Conservation (phyloP, 495 filamentous ascomycete species). For the Neurospora cerealis region DNA sequence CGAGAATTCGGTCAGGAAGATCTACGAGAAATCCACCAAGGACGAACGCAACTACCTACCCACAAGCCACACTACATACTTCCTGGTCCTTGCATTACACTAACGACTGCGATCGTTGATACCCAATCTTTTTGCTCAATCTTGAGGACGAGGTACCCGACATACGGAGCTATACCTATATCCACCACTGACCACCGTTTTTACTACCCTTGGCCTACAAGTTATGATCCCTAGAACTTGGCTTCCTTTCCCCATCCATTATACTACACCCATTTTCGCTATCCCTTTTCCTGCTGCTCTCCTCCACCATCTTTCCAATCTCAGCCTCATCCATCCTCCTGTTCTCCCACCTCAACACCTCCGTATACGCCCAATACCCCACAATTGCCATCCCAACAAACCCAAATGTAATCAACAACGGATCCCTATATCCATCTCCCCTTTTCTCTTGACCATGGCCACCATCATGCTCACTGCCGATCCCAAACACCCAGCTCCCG, state of each 20-base stretch:
- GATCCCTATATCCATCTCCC: constrained; percentile 8
- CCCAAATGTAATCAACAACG: constrained; percentile 34
- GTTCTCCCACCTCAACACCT: not conserved
- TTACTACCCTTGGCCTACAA: not conserved
- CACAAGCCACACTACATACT: not conserved
- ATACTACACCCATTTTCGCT: not conserved
- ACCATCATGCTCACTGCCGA: constrained; percentile 24
- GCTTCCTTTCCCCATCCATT: not conserved
- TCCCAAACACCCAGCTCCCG: constrained; percentile 33
- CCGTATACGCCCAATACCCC: constrained; percentile 30
- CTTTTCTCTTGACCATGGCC: not conserved
- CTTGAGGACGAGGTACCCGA: not conserved
- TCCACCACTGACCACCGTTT: not conserved
- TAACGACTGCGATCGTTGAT: not conserved
- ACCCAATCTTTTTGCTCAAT: not conserved
- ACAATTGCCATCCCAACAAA: constrained; percentile 30
- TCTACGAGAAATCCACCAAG: not conserved
- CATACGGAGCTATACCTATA: not conserved
- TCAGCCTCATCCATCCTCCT: not conserved
- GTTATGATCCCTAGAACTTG: not conserved
- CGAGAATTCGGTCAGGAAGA: not conserved
- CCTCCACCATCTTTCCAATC: not conserved
- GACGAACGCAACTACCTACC: not conserved
- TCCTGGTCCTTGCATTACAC: not conserved
- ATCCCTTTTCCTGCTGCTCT: not conserved